Conservation (phyloP, 1,284 basidiomycete species). For the Sutorius eximius region DNA sequence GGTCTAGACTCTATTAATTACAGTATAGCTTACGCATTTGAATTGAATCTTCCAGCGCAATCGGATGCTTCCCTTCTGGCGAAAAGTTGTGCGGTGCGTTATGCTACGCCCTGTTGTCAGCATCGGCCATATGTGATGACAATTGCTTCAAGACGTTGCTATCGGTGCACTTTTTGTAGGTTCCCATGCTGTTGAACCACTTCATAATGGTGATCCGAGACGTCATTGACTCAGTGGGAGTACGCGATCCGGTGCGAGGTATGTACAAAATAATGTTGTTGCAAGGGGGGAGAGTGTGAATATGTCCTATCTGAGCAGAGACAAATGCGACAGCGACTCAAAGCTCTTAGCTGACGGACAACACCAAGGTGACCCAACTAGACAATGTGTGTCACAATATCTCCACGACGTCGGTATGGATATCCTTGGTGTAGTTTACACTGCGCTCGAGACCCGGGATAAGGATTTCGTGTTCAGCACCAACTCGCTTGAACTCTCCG, state of each 20-base stretch:
- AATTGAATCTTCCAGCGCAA: too few species aligned
- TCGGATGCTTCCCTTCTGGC: too few species aligned
- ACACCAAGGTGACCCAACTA: background rate
- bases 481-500: conserved; percentile 2
- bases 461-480: conserved; percentile 4
- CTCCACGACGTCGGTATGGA: background rate
- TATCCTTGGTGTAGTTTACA: background rate
- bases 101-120: too few species aligned
- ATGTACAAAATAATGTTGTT: background rate
- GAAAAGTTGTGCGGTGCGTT: too few species aligned
- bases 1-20: too few species aligned
- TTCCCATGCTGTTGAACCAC: too few species aligned
- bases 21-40: too few species aligned
- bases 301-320: background rate
- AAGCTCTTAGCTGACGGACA: background rate
- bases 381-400: conserved; percentile 1
- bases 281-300: background rate
- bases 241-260: too few species aligned
- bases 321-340: background rate
- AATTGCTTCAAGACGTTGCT: too few species aligned
- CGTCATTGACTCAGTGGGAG: background rate
- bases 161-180: too few species aligned
- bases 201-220: too few species aligned
- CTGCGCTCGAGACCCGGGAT: background rate
- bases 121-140: too few species aligned